These are phyloP conservation scores for Coleophoma eucalyptorum DNA, from an alignment of 2,329 filamentous ascomycete species.

Conservation along the genomic window DNA sequence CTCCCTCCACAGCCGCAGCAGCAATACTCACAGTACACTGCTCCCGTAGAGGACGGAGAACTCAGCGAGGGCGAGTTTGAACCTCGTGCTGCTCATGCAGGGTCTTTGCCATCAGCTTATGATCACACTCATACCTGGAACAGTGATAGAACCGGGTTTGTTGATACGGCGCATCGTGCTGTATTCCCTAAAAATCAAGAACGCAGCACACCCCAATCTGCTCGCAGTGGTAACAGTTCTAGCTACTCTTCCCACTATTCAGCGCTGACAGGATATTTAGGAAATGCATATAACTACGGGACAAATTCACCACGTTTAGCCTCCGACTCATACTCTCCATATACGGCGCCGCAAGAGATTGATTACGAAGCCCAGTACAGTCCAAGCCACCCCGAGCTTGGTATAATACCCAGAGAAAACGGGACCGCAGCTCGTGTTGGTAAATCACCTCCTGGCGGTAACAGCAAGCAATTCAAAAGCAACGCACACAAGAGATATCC, in stretches of 20 bases:
- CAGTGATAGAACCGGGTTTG: conserved; percentile 17
- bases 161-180: conserved; percentile 17
- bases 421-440: too few relatives aligned
- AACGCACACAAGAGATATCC: not conserved
- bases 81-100: conserved; percentile 31
- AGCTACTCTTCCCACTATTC: not conserved
- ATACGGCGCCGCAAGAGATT: conserved; percentile 11
- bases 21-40: conserved; percentile 10
- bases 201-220: conserved; percentile 12
- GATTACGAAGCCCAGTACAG: conserved; percentile 9
- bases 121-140: conserved; percentile 23
- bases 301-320: conserved; percentile 12
- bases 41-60: conserved; percentile 66
- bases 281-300: conserved; percentile 14
- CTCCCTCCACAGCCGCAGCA: conserved; percentile 16
- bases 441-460: too few relatives aligned
- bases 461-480: too few relatives aligned
- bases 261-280: conserved; percentile 7
- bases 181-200: conserved; percentile 14
- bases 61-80: conserved; percentile 66
- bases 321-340: conserved; percentile 23
- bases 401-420: too few relatives aligned
- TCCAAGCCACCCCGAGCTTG: conserved; percentile 2
- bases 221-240: conserved; percentile 14
- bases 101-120: conserved; percentile 10